A percentile compares a stretch with the other conserved stretches of the same genome.
These are phyloP conservation scores for Podospora fimiseda DNA, from an alignment of 495 filamentous ascomycete species.

Conservation along the genomic window DNA sequence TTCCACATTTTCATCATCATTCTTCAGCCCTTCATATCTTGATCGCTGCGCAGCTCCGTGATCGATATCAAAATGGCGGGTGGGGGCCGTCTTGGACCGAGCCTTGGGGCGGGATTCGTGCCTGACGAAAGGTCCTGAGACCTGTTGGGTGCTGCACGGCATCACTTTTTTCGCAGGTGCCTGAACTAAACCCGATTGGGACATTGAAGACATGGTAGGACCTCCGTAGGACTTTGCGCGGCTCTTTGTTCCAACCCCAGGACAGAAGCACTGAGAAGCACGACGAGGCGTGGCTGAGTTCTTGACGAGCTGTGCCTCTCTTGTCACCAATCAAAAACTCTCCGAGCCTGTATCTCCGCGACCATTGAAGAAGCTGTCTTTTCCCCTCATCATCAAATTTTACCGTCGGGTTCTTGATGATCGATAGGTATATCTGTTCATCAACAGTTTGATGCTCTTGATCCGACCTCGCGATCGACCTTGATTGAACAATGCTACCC, in stretches of 20 bases:
- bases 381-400: background rate
- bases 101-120: background rate
- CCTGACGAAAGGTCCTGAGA: background rate
- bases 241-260: conserved; percentile 6
- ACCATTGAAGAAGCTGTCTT: too few relatives aligned
- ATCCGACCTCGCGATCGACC: background rate
- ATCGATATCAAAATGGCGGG: too few relatives aligned
- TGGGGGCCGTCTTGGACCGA: background rate
- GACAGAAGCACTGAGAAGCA: too few relatives aligned
- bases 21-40: too few relatives aligned
- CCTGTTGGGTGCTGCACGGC: conserved; percentile 6
- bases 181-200: conserved; percentile 26
- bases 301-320: conserved; percentile 17
- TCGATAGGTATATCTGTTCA: too few relatives aligned
- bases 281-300: conserved; percentile 25
- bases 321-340: background rate
- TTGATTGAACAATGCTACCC: background rate
- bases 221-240: conserved; percentile 28
- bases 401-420: background rate
- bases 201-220: conserved; percentile 20
- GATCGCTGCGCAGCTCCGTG: too few relatives aligned
- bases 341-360: background rate
- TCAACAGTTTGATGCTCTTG: too few relatives aligned
- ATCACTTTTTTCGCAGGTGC: conserved; percentile 18
- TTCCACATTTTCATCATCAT: too few relatives aligned